Conservation (phyloP, 2,329 filamentous ascomycete species). For the Ramularia collo-cygni region DNA sequence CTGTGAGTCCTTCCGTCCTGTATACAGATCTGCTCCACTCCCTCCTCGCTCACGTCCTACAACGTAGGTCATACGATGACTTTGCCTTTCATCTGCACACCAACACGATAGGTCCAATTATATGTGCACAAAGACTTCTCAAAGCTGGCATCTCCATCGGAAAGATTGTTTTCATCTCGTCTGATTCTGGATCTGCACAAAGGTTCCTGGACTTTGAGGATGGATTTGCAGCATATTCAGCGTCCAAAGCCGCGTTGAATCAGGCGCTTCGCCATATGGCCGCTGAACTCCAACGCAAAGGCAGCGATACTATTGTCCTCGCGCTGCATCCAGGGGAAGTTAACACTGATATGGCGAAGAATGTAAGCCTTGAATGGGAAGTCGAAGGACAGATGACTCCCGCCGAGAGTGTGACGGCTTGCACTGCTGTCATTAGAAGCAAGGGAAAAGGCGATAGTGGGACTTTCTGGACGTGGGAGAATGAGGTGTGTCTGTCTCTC, state of each 20-base stretch:
- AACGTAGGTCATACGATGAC: constrained; percentile 46
- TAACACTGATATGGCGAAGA: constrained; percentile 47
- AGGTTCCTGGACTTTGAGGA: constrained; percentile 50
- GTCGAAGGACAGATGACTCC: constrained; percentile 47
- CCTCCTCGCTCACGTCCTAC: no score
- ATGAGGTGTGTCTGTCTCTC: constrained; percentile 36
- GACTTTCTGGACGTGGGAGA: constrained; percentile 52
- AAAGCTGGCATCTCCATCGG: constrained; percentile 41
- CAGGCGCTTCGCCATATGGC: constrained; percentile 51
- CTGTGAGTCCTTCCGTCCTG: constrained; percentile 33
- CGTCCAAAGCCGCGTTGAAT: constrained; percentile 52
- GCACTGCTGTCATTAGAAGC: constrained; percentile 46
- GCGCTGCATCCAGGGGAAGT: constrained; percentile 55
- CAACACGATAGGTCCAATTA: constrained; percentile 54
- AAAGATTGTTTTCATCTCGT: constrained; percentile 52
- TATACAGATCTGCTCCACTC: neutral
- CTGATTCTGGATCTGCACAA: constrained; percentile 48
- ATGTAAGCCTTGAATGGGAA: constrained; percentile 44
- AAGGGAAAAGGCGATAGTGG: constrained; percentile 45
- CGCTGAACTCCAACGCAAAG: constrained; percentile 47
- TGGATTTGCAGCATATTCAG: constrained; percentile 52
- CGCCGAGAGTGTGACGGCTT: constrained; percentile 43
- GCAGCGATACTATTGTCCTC: constrained; percentile 44
- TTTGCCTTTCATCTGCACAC: constrained; percentile 51
- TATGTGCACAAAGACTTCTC: constrained; percentile 48